Percentiles rank a stretch among this genome's conserved stretches.
These are phyloP conservation scores for Lichina pygmaea DNA, from an alignment of 495 filamentous ascomycete genomes.

Conservation along the genomic window DNA sequence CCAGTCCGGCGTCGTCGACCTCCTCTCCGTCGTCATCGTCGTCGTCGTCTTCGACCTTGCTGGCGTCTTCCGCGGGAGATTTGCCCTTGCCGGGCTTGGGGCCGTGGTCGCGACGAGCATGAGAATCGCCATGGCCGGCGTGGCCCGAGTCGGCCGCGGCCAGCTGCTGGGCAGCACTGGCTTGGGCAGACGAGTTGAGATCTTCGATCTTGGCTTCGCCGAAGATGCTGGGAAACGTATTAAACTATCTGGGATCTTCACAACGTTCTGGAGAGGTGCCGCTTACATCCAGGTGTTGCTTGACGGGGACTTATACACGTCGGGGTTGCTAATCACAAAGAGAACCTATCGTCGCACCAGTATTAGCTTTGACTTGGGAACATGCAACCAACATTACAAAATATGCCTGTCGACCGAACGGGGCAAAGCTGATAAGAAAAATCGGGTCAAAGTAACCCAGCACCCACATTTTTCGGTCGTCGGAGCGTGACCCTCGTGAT, in stretches of 20 bases:
- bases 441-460: not conserved
- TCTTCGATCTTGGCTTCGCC: slow-evolving; percentile 99
- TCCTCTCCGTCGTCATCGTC: slow-evolving; percentile 85
- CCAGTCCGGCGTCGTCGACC: slow-evolving; percentile 75
- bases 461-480: slow-evolving; percentile 88
- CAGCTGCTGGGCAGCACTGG: slow-evolving; percentile 75
- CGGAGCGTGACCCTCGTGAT: slow-evolving; percentile 96
- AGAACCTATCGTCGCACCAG: slow-evolving; percentile 41
- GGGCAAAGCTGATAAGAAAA: not conserved
- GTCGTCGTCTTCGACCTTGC: slow-evolving; percentile 46
- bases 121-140: slow-evolving; percentile 32
- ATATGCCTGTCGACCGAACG: not conserved
- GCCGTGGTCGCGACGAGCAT: slow-evolving; percentile 26
- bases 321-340: slow-evolving; percentile 97
- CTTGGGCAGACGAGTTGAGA: slow-evolving; percentile 89
- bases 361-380: not conserved
- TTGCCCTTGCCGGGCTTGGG: slow-evolving; percentile 48
- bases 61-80: slow-evolving; percentile 26
- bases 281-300: slow-evolving; percentile 98
- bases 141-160: slow-evolving; percentile 34
- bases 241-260: not conserved
- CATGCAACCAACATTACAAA: not conserved
- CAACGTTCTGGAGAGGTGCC: not conserved
- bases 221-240: slow-evolving; percentile 53
- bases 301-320: slow-evolving; percentile 94